These are phyloP conservation scores for Saccharomyces mikatae DNA, from an alignment of 805 yeast species.

Conservation along the genomic window DNA sequence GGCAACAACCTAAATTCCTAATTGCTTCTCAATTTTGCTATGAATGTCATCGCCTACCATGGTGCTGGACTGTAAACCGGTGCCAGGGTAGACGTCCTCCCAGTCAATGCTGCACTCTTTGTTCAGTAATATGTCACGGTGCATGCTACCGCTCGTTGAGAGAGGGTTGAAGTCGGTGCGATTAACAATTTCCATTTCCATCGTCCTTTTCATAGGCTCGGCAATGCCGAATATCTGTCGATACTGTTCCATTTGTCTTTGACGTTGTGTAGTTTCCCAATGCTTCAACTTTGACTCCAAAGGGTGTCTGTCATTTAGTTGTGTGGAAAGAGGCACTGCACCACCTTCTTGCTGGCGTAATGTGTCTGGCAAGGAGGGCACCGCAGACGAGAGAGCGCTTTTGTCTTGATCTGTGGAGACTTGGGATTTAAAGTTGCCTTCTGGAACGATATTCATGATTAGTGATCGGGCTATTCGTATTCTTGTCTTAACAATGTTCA, in stretches of 20 bases:
- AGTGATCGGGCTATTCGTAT: neutral
- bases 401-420: constrained; percentile 48
- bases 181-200: constrained; percentile 76
- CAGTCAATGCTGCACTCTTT: constrained; percentile 76
- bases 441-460: constrained; percentile 47
- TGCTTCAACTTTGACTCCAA: constrained; percentile 62
- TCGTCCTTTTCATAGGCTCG: constrained; percentile 83
- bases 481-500: neutral
- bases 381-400: constrained; percentile 48
- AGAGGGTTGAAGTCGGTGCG: constrained; percentile 65
- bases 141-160: constrained; percentile 39
- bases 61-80: constrained; percentile 31
- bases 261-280: constrained; percentile 76
- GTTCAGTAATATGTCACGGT: constrained; percentile 70
- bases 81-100: constrained; percentile 79
- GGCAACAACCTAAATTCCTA: constrained; percentile 38
- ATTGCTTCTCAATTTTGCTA: constrained; percentile 57
- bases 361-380: constrained; percentile 64
- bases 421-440: constrained; percentile 35
- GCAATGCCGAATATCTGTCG: constrained; percentile 85
- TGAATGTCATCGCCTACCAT: constrained; percentile 50
- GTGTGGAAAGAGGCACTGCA: constrained; percentile 43
- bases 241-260: constrained; percentile 64
- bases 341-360: constrained; percentile 59
- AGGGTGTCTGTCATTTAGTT: constrained; percentile 76